Evolutionary conservation across 768 basidiomycete species (phyloP).

Genomic region (Podaxis pistillaris): DNA sequence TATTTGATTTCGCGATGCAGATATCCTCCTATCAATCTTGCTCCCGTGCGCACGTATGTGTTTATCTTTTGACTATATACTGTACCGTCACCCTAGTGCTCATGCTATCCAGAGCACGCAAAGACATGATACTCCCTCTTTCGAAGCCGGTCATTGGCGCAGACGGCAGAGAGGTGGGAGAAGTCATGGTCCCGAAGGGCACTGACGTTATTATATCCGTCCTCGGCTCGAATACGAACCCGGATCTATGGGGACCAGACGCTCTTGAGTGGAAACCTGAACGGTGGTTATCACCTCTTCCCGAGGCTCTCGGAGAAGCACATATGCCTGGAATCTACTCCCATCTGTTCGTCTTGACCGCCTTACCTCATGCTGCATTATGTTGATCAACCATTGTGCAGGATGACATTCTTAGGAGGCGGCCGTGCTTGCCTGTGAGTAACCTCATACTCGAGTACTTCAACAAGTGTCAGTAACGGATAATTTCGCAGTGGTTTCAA

Average conservation of each 20-base stretch:
- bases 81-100: not conserved
- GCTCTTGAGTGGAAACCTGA: constrained; percentile 46
- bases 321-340: constrained; percentile 32
- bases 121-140: constrained; percentile 21
- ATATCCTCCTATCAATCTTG: no score
- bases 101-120: constrained; percentile 17
- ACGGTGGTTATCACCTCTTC: constrained; percentile 38
- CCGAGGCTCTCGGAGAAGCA: constrained; percentile 27
- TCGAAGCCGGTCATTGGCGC: constrained; percentile 9
- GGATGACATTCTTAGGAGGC: constrained; percentile 7
- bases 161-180: constrained; percentile 10
- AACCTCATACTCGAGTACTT: not conserved
- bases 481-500: constrained; percentile 4
- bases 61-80: not conserved
- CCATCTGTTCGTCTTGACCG: constrained; percentile 8
- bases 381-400: not conserved
- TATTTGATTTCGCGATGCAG: no score
- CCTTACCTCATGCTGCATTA: no score
- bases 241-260: constrained; percentile 26
- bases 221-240: constrained; percentile 8
- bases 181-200: constrained; percentile 26
- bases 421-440: constrained; percentile 6
- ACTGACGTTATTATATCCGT: constrained; percentile 20
- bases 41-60: not conserved
- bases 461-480: not conserved